Evolutionary conservation across 768 basidiomycete species (phyloP).

Genomic region (Kwoniella mangroviensis): DNA sequence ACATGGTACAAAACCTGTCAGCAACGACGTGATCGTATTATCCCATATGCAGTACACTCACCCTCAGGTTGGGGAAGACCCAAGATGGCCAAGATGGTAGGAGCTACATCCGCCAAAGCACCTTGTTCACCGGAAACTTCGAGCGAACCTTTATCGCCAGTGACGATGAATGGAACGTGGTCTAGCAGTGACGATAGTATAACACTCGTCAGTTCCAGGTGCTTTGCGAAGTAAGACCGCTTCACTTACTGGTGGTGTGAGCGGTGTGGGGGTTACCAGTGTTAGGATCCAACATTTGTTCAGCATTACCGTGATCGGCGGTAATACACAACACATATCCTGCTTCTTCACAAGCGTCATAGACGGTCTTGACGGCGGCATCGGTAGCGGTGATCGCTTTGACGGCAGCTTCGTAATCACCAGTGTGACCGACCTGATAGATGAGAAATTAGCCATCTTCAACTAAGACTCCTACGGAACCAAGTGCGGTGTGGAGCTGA

Average conservation of each 20-base stretch:
- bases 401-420: constrained; percentile 87
- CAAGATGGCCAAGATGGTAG: constrained; percentile 80
- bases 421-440: constrained; percentile 95
- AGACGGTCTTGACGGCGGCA: constrained; percentile 82
- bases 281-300: constrained; percentile 84
- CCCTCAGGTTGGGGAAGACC: constrained; percentile 74
- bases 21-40: not conserved
- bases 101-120: constrained; percentile 87
- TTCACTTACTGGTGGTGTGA: constrained; percentile 55
- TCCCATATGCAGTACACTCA: constrained; percentile 49
- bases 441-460: too few species aligned
- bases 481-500: too few species aligned
- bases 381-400: constrained; percentile 87
- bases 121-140: constrained; percentile 67
- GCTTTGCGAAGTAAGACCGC: too few species aligned
- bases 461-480: too few species aligned
- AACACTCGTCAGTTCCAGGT: constrained; percentile 4
- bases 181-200: constrained; percentile 76
- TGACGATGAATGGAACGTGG: constrained; percentile 84
- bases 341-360: constrained; percentile 79
- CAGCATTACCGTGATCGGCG: constrained; percentile 94
- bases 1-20: not conserved
- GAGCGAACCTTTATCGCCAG: constrained; percentile 65
- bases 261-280: constrained; percentile 84
- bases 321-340: constrained; percentile 88